A percentile compares a stretch with the other conserved stretches of the same genome.
phyloP scores from a whole-genome alignment of 106 monocot species.

The Agapanthus africanus region DNA sequence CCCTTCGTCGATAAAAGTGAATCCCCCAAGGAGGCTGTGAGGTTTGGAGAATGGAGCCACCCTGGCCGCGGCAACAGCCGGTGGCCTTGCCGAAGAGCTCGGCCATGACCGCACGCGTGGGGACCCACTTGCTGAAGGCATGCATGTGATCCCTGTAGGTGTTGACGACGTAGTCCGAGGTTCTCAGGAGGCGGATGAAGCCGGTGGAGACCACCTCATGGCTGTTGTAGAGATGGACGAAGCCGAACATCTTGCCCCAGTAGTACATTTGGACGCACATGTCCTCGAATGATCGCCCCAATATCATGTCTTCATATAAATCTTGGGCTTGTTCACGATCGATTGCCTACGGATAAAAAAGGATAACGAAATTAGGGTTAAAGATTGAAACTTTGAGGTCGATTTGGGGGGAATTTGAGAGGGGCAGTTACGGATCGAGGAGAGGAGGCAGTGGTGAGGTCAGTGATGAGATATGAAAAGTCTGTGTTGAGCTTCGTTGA shows the following conservation, averaged over 20 bases:
- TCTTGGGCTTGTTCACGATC: too few species aligned
- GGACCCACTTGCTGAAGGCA: constrained; percentile 81
- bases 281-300: constrained; percentile 76
- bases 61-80: constrained; percentile 88
- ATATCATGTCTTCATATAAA: constrained; percentile 78
- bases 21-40: too few species aligned
- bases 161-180: constrained; percentile 49
- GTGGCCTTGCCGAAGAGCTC: constrained; percentile 86
- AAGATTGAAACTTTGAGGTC: too few species aligned
- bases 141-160: constrained; percentile 90
- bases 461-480: too few species aligned
- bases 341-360: too few species aligned
- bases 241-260: constrained; percentile 83
- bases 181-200: constrained; percentile 60
- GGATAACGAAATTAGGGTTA: too few species aligned
- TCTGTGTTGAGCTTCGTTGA: too few species aligned
- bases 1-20: too few species aligned
- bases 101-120: too few species aligned
- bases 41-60: constrained; percentile 93
- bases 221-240: constrained; percentile 82
- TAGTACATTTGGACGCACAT: constrained; percentile 92
- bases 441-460: too few species aligned
- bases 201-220: constrained; percentile 85
- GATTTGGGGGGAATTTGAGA: too few species aligned
- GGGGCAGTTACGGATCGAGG: too few species aligned